Evolutionary conservation across 176 grass and related monocot species (phyloP), one percentile per base, ranked within the genome.

Genomic region (Metroxylon sagu): DNA sequence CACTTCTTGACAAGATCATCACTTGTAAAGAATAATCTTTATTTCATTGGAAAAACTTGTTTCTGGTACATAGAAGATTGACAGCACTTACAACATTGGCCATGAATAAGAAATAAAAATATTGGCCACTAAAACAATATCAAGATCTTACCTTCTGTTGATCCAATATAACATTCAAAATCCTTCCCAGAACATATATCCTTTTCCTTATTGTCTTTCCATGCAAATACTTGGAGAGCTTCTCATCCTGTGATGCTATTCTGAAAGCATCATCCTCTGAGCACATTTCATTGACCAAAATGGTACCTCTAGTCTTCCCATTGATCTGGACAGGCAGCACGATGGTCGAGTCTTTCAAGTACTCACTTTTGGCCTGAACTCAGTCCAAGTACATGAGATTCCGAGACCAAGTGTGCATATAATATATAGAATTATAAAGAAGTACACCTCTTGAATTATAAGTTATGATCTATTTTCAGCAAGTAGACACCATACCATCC

Each of bases 171-270:
- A 97, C 84, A 85, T 97, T 97, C 73, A 91, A 82, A 61, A 91
- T 97, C 75, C 93, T 73, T 76, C 81, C 84, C n/a, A 87, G 84
- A 19, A 97, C 93, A 57, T 88, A 97, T 61, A 97, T 88, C 75
- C 63, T 88, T 66, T 88, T 91, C 29, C 69, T 88, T 50, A 97
- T 97, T 28, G 54, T 64, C 58, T 77, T 84, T 67, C 76, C 87
- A 6, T 17, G 48, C 68, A 97, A 67, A 80, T 85, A 91, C 81
- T 97, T 97, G 52, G 83, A 74, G 26, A 97, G 83, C 72, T 91
- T 97, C 60, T 88, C 81, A 66, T 97, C 87, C 1, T 53, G 65
- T 30, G 76, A 75, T 57, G 93, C 93, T 70, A 85, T 59, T 50
- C 78, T 55, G 27, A 97, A 91, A 29, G 50, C 84, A 25, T 85